Evolutionary conservation across 345 rosid genomes (phyloP), one percentile per base, ranked within the genome.

Genomic region (Linum usitatissimum): DNA sequence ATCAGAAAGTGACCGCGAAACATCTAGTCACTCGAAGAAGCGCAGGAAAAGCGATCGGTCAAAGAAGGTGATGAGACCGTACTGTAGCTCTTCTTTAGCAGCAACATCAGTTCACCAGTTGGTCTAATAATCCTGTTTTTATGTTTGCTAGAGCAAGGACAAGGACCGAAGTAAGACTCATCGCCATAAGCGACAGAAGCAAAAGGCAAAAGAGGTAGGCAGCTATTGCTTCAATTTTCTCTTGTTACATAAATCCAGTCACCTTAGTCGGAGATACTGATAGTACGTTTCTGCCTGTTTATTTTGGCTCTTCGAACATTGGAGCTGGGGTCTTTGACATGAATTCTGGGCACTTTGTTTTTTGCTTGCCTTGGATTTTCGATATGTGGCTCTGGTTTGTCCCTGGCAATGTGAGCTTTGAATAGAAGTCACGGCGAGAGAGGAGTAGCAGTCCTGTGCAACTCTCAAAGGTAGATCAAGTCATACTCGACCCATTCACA

Each of bases 321-420:
- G 95, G 99, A 93, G 99, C 99, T 86, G 95, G 84, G 88, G 80
- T 75, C 81, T 77, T 71, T 82, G 90, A 77, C 96, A 75, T 83
- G 73, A 71, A 67, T 60, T 64, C 79, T 71, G 86, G 93, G 68
- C 64, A 73, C 83, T 75, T 63, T 71, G 64, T 7, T 40, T 40
- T 83, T 80, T 73, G 59, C 71, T 82, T 87, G 80, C 82, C 75
- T 40, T 80, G 79, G 82, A 71, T 85, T 70, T 64, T 12, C 13
- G 80, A 62, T 81, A 73, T 71, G 73, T 75, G 76, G 78, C 73
- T 76, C 49, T 54, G 79, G 74, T 69, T 71, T 77, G 70, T 79
- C 28, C 79, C 56, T 93, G 94, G 91, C 92, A 78, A 78, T 80
- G 79, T 76, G 97, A 87, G 88, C 83, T 48, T 36, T 67, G 76